A percentile compares a stretch with the other conserved stretches of the same genome.
Evolutionary conservation across 176 grass and related monocot genomes (phyloP).

Genomic region (Pontederia crassipes): DNA sequence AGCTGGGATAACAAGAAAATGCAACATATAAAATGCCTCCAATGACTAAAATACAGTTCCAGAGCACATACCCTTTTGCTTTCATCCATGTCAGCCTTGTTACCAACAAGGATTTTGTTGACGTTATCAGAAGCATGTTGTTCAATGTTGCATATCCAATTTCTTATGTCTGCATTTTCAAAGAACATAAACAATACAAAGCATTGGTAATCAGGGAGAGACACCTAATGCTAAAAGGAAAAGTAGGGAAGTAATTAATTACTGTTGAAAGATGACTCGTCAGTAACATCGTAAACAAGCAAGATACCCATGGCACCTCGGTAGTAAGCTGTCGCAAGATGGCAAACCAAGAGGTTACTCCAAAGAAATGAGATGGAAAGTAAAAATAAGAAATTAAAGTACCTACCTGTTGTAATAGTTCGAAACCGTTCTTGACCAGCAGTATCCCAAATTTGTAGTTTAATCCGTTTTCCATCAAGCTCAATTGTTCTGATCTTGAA

Average conservation of each 20-base stretch:
- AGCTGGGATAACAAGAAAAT: neutral
- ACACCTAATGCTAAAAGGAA: neutral
- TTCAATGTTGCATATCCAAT: constrained; percentile 21
- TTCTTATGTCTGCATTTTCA: constrained; percentile 15
- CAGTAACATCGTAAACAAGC: constrained; percentile 22
- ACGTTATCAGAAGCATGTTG: constrained; percentile 24
- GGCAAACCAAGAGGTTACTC: neutral
- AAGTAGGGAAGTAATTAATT: neutral
- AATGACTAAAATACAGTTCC: neutral
- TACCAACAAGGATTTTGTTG: constrained; percentile 20
- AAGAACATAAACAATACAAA: neutral
- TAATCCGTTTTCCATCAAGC: constrained; percentile 20
- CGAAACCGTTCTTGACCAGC: constrained; percentile 21
- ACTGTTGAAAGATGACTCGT: constrained; percentile 23
- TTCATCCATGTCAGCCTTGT: constrained; percentile 21
- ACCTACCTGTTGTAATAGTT: constrained; percentile 23
- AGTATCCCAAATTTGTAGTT: constrained; percentile 23
- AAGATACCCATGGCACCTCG: constrained; percentile 22
- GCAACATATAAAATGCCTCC: neutral
- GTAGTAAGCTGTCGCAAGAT: constrained; percentile 3
- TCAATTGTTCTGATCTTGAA: constrained; percentile 25
- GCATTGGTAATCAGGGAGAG: neutral
- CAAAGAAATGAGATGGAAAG: neutral
- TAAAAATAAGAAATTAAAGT: no score
- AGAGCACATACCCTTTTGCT: constrained; percentile 11